These are phyloP conservation scores for Fusarium sp. DNA, from an alignment of 2,329 filamentous ascomycete genomes.

Conservation along the genomic window DNA sequence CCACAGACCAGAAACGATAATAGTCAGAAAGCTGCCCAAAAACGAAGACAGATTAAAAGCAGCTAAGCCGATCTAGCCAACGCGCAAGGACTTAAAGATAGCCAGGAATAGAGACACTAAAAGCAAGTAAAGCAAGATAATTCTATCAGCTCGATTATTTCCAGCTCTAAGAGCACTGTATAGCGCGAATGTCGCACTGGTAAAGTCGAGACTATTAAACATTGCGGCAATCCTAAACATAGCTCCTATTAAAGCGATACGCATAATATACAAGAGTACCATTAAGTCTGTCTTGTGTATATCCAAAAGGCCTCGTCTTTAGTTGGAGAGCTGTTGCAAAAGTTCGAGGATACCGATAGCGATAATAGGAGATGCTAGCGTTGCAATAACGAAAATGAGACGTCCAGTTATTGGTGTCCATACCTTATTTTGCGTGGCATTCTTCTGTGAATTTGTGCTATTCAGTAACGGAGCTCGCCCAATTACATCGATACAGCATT, in stretches of 20 bases:
- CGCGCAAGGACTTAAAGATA: not conserved
- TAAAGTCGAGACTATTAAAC: not conserved
- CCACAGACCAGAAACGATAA: slow-evolving; percentile 17
- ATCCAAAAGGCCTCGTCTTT: not conserved
- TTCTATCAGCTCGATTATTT: not conserved
- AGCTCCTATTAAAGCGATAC: not conserved
- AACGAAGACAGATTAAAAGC: not conserved
- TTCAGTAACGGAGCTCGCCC: too few relatives aligned
- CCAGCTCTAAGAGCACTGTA: not conserved
- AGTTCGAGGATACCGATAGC: not conserved
- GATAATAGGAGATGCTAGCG: not conserved
- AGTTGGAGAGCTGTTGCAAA: not conserved
- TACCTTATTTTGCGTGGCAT: too few relatives aligned
- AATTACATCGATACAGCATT: too few relatives aligned
- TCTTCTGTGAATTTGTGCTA: too few relatives aligned
- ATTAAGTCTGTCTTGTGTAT: not conserved
- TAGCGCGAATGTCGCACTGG: not conserved
- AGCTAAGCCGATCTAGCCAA: not conserved
- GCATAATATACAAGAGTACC: not conserved
- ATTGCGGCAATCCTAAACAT: not conserved
- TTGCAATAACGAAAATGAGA: not conserved
- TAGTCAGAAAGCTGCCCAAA: not conserved
- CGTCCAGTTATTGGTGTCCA: too few relatives aligned
- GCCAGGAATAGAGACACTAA: not conserved
- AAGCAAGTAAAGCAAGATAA: not conserved